Conservation (phyloP, 306 rosid species). For the Abrus precatorius region DNA sequence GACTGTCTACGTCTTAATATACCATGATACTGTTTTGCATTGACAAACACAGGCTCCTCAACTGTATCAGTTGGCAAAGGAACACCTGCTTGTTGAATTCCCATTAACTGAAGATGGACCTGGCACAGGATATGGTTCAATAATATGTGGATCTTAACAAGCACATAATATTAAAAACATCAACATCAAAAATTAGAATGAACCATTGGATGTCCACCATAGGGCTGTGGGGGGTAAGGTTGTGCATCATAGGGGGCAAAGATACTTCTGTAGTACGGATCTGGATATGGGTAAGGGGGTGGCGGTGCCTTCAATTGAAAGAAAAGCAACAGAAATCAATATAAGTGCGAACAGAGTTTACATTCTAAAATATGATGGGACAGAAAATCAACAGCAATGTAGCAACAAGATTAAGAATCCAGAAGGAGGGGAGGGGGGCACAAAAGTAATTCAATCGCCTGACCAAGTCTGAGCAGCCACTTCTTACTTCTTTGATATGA, state of each 20-base stretch:
- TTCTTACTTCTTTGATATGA: conserved; percentile 37
- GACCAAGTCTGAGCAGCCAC: conserved; percentile 44
- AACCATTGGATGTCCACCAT: conserved; percentile 95
- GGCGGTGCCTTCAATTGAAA: conserved; percentile 76
- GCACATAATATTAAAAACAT: background rate
- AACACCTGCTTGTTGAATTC: conserved; percentile 95
- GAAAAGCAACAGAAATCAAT: conserved; percentile 42
- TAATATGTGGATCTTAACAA: conserved; percentile 8
- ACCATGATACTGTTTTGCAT: conserved; percentile 95
- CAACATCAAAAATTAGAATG: conserved; percentile 33
- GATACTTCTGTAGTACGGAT: conserved; percentile 95
- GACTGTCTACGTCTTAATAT: conserved; percentile 91
- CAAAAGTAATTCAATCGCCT: conserved; percentile 19
- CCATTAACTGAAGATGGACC: conserved; percentile 97
- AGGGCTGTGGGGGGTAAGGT: conserved; percentile 81
- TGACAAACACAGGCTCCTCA: conserved; percentile 96
- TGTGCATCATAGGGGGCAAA: conserved; percentile 93
- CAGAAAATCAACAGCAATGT: conserved; percentile 22
- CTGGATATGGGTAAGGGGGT: conserved; percentile 85
- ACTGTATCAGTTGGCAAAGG: conserved; percentile 95
- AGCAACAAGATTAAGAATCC: conserved; percentile 28
- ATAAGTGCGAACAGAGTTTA: conserved; percentile 19
- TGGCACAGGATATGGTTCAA: conserved; percentile 50
- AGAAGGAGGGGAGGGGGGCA: background rate
- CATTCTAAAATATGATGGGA: background rate